Percentiles rank a stretch among this genome's conserved stretches.
Conservation (phyloP, 1,139 yeast genomes). For the Debaryomycetaceae sp. region DNA sequence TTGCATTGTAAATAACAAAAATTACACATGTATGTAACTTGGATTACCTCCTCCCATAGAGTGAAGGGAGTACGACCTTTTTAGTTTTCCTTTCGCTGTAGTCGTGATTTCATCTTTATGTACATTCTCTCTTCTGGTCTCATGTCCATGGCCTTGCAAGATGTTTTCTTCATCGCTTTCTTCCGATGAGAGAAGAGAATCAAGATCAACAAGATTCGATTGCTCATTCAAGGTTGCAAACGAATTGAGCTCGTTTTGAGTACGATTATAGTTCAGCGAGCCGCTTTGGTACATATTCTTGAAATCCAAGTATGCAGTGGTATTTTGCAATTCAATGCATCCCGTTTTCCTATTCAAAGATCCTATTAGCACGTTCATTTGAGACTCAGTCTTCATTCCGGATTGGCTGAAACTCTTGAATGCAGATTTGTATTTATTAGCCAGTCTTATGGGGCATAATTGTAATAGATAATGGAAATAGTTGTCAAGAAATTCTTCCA, state of each 20-base stretch:
- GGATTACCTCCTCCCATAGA: constrained; percentile 10
- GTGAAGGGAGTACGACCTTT: constrained; percentile 3
- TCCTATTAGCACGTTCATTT: constrained; percentile 22
- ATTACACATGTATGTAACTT: constrained; percentile 6
- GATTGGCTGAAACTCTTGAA: constrained; percentile 2
- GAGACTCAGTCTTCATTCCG: constrained; percentile 1
- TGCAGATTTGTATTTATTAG: constrained; percentile 3
- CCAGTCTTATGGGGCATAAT: constrained; percentile 4
- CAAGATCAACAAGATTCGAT: constrained; percentile 1
- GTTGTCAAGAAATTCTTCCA: constrained; percentile 21
- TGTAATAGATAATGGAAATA: constrained; percentile 7
- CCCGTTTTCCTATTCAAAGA: constrained; percentile 34
- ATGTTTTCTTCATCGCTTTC: constrained; percentile 5
- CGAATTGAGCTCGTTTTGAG: neutral
- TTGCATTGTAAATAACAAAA: neutral
- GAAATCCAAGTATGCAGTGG: constrained; percentile 13
- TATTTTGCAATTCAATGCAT: constrained; percentile 19
- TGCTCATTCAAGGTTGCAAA: constrained; percentile 1
- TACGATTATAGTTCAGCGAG: constrained; percentile 1
- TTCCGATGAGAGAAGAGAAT: constrained; percentile 3
- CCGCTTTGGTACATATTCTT: constrained; percentile 9
- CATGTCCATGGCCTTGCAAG: constrained; percentile 1
- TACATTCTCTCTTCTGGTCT: constrained; percentile 6
- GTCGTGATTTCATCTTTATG: constrained; percentile 7
- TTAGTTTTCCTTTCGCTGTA: constrained; percentile 6